These are phyloP conservation scores for Talaromyces trachyspermus DNA, from an alignment of 495 filamentous ascomycete species.

Conservation along the genomic window DNA sequence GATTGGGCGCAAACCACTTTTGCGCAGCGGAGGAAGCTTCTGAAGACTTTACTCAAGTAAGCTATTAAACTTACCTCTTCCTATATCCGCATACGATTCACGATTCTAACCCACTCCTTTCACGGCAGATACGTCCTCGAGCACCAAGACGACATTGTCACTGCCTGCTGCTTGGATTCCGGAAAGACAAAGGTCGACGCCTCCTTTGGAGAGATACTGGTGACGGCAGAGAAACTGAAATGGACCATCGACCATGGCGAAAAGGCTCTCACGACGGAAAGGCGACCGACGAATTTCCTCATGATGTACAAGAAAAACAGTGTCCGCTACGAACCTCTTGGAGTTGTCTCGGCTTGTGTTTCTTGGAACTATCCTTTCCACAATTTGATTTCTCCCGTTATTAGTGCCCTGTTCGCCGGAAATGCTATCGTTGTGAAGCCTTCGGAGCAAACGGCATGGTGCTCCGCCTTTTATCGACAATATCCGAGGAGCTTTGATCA, in stretches of 20 bases:
- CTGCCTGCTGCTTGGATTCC: constrained; percentile 85
- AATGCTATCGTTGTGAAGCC: constrained; percentile 88
- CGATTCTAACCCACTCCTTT: not conserved
- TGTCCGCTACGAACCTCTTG: constrained; percentile 85
- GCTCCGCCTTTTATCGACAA: constrained; percentile 64
- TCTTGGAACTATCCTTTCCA: constrained; percentile 98
- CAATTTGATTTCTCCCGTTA: constrained; percentile 86
- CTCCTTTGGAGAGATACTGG: constrained; percentile 85
- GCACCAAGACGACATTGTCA: constrained; percentile 81
- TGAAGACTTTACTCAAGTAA: constrained; percentile 73
- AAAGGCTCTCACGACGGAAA: constrained; percentile 62
- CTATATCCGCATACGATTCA: not conserved
- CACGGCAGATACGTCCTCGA: constrained; percentile 62
- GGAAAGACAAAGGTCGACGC: constrained; percentile 96
- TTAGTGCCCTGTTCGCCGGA: constrained; percentile 86
- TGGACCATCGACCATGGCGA: constrained; percentile 95
- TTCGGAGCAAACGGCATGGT: constrained; percentile 92
- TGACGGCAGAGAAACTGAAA: constrained; percentile 85
- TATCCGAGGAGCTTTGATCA: constrained; percentile 65
- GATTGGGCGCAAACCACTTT: constrained; percentile 80
- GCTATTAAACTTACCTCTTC: too few relatives aligned
- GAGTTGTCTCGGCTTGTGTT: constrained; percentile 84
- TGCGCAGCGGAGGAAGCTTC: constrained; percentile 65
- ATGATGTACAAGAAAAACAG: constrained; percentile 95
- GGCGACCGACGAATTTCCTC: constrained; percentile 74